A percentile compares a stretch with the other conserved stretches of the same genome.
These are phyloP conservation scores for Deuterostichococcus epilithicus DNA, from an alignment of 139 green algal genomes.

Conservation along the genomic window DNA sequence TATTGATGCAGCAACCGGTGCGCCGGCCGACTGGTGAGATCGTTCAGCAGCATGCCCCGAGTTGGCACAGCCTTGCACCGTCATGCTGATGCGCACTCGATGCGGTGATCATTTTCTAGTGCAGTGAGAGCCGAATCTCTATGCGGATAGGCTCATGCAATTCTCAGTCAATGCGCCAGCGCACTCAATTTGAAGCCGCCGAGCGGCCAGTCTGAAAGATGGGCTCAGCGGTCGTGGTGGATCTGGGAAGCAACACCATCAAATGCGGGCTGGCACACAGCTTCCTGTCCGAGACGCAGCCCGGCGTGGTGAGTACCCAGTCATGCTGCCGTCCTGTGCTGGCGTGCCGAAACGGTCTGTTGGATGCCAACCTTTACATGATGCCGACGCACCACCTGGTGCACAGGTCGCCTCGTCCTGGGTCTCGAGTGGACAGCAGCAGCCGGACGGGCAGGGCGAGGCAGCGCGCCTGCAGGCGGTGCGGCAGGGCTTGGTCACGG, in stretches of 20 bases:
- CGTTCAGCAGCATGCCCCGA: background rate
- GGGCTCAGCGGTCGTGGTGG: slow-evolving; percentile 49
- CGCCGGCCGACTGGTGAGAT: background rate
- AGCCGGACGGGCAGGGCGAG: too few relatives aligned
- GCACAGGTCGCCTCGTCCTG: background rate
- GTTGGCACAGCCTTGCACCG: background rate
- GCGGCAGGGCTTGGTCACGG: background rate
- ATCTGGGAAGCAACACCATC: slow-evolving; percentile 60
- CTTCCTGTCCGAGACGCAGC: slow-evolving; percentile 61
- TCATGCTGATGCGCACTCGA: too few relatives aligned
- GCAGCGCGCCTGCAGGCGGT: slow-evolving; percentile 7
- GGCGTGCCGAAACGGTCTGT: background rate
- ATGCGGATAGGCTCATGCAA: background rate
- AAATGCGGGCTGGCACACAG: slow-evolving; percentile 55
- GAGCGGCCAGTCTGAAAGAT: slow-evolving; percentile 16
- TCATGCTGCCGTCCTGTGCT: background rate
- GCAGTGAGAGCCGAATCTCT: background rate
- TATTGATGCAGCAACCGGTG: background rate
- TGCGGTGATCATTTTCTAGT: background rate
- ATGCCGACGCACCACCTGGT: background rate
- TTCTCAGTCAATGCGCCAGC: background rate
- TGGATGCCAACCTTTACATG: background rate
- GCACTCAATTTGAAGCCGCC: background rate
- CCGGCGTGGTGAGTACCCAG: slow-evolving; percentile 32
- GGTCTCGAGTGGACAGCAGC: too few relatives aligned